phyloP scores from a whole-genome alignment of 1,139 yeast species.

The Yueomyces sp. region DNA sequence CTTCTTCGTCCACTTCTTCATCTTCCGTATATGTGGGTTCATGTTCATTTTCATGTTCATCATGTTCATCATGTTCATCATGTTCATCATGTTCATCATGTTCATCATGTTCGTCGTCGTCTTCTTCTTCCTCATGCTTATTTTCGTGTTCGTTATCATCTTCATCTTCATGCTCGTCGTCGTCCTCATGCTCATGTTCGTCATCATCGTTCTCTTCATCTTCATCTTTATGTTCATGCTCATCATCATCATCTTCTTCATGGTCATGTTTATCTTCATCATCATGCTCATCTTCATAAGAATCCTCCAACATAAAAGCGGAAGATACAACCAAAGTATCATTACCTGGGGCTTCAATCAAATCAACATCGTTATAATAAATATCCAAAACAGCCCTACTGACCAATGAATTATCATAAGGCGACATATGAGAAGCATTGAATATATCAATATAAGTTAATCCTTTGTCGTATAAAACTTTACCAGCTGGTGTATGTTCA shows the following conservation, averaged over 20 bases:
- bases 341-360: constrained; percentile 7
- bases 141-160: constrained; percentile 4
- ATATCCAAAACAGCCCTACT: constrained; percentile 59
- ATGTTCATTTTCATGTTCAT: neutral
- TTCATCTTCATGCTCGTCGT: constrained; percentile 4
- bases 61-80: constrained; percentile 1
- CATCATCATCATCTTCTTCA: constrained; percentile 4
- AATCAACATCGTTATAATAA: constrained; percentile 12
- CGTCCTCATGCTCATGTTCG: constrained; percentile 7
- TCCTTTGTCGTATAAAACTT: constrained; percentile 46
- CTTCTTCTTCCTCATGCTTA: constrained; percentile 12
- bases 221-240: constrained; percentile 5
- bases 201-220: constrained; percentile 6
- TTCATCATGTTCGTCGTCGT: constrained; percentile 13
- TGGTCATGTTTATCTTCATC: constrained; percentile 2
- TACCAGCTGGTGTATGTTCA: constrained; percentile 37
- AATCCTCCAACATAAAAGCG: constrained; percentile 6
- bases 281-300: constrained; percentile 3
- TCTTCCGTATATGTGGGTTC: neutral
- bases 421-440: constrained; percentile 90
- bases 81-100: neutral
- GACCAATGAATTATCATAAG: constrained; percentile 63
- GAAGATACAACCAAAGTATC: constrained; percentile 7
- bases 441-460: constrained; percentile 64
- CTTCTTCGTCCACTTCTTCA: constrained; percentile 18